Conservation (phyloP, 2,329 filamentous ascomycete species). For the Cladosporium phlei region DNA sequence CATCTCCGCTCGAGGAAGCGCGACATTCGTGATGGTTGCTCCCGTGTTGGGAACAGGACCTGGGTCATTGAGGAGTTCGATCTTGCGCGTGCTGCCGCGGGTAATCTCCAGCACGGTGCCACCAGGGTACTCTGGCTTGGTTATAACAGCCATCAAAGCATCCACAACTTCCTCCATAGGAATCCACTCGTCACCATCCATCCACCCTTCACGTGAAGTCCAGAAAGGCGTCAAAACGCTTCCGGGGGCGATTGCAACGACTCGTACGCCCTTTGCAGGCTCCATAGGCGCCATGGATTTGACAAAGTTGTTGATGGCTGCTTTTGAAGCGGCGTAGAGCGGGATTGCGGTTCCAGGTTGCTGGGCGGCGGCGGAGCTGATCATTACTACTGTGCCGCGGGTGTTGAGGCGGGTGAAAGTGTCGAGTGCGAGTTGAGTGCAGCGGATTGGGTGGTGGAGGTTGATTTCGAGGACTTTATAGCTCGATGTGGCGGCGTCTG, state of each 20-base stretch:
- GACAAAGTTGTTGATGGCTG: slow-evolving; percentile 40
- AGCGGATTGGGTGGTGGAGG: slow-evolving; percentile 40
- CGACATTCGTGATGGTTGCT: slow-evolving; percentile 10
- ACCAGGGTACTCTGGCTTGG: slow-evolving; percentile 11
- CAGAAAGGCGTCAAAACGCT: slow-evolving; percentile 46
- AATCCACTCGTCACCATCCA: slow-evolving; percentile 12
- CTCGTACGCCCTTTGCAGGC: slow-evolving; percentile 44
- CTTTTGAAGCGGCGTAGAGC: slow-evolving; percentile 39
- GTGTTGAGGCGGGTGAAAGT: slow-evolving; percentile 24
- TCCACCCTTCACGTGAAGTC: slow-evolving; percentile 3
- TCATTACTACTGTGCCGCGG: slow-evolving; percentile 31
- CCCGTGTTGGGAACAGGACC: slow-evolving; percentile 1
- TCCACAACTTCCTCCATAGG: slow-evolving; percentile 14
- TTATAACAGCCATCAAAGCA: slow-evolving; percentile 15
- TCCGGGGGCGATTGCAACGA: slow-evolving; percentile 56
- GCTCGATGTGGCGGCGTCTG: slow-evolving; percentile 4
- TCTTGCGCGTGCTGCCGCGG: neutral
- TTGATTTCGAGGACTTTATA: slow-evolving; percentile 39
- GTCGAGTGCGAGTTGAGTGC: slow-evolving; percentile 40
- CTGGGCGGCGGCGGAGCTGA: slow-evolving; percentile 41
- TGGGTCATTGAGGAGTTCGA: slow-evolving; percentile 10
- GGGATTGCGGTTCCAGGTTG: slow-evolving; percentile 31
- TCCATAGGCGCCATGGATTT: slow-evolving; percentile 47
- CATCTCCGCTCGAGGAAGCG: slow-evolving; percentile 5
- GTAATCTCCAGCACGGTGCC: slow-evolving; percentile 14